phyloP scores from a whole-genome alignment of 805 yeast species.

The Dipodascus geniculatus region DNA sequence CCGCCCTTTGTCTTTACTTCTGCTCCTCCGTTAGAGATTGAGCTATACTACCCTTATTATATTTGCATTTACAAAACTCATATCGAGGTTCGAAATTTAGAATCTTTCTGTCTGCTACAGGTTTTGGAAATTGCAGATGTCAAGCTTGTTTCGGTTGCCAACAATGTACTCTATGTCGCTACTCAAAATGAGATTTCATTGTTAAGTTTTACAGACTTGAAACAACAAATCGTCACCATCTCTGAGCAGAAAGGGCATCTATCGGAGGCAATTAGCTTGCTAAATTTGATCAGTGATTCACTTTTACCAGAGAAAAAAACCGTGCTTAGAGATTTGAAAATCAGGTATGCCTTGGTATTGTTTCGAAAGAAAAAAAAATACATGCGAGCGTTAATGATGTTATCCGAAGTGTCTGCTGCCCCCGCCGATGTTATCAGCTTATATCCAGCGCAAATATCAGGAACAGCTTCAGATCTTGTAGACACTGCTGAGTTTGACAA shows the following conservation, averaged over 20 bases:
- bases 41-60: constrained; percentile 32
- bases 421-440: constrained; percentile 40
- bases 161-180: constrained; percentile 22
- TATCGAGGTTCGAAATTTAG: constrained; percentile 30
- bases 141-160: constrained; percentile 14
- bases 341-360: constrained; percentile 29
- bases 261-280: constrained; percentile 35
- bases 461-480: not conserved
- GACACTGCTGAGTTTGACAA: not conserved
- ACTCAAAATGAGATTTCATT: constrained; percentile 21
- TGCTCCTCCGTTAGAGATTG: constrained; percentile 20
- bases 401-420: constrained; percentile 46
- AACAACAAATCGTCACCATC: constrained; percentile 26
- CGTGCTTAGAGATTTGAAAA: constrained; percentile 33
- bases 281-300: constrained; percentile 23
- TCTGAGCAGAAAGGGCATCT: constrained; percentile 20
- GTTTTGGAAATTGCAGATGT: constrained; percentile 19
- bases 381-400: constrained; percentile 31
- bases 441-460: constrained; percentile 28
- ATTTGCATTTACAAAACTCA: constrained; percentile 20
- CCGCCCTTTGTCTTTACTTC: constrained; percentile 15
- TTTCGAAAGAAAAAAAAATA: constrained; percentile 22
- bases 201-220: constrained; percentile 21
- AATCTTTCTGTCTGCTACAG: constrained; percentile 29
- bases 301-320: constrained; percentile 23